Evolutionary conservation across 2,329 filamentous ascomycete species (phyloP).

Genomic region (Phaeomoniella chlamydospora): DNA sequence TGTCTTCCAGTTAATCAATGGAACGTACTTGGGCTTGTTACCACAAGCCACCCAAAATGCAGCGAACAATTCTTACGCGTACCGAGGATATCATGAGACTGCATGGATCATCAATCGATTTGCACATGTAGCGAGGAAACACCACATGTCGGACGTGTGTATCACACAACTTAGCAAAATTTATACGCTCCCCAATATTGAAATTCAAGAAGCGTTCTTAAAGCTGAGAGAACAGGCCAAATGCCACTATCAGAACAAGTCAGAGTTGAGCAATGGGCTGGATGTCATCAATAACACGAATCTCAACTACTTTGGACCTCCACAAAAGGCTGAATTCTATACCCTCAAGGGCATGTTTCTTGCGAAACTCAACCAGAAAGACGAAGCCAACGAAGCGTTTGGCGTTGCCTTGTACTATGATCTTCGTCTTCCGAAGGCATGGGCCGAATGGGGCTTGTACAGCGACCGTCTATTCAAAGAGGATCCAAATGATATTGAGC

Average conservation of each 20-base stretch:
- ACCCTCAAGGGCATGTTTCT: conserved; percentile 99
- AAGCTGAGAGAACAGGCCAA: conserved; percentile 98
- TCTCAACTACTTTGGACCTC: conserved; percentile 88
- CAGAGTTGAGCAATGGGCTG: conserved; percentile 79
- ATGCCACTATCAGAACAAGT: conserved; percentile 92
- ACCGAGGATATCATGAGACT: conserved; percentile 94
- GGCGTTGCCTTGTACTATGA: conserved; percentile 94
- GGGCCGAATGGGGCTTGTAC: conserved; percentile 98
- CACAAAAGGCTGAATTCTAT: conserved; percentile 98
- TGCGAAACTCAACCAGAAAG: conserved; percentile 79
- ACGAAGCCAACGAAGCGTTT: conserved; percentile 85
- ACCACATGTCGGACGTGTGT: conserved; percentile 91
- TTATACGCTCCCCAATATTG: conserved; percentile 96
- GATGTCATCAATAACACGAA: conserved; percentile 99
- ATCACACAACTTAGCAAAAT: conserved; percentile 95
- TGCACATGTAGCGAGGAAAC: conserved; percentile 92
- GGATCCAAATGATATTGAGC: conserved; percentile 64
- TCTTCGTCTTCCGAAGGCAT: conserved; percentile 87
- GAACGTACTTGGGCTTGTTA: conserved; percentile 74
- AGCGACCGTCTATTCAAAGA: conserved; percentile 95
- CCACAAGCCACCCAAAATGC: conserved; percentile 69
- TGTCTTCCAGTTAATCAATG: conserved; percentile 95
- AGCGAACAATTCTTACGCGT: conserved; percentile 85
- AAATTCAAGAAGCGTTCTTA: conserved; percentile 97
- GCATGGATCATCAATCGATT: conserved; percentile 99